A percentile compares a stretch with the other conserved stretches of the same genome.
These are phyloP conservation scores for Carex scoparia DNA, from an alignment of 176 grass and related monocot species.

Conservation along the genomic window DNA sequence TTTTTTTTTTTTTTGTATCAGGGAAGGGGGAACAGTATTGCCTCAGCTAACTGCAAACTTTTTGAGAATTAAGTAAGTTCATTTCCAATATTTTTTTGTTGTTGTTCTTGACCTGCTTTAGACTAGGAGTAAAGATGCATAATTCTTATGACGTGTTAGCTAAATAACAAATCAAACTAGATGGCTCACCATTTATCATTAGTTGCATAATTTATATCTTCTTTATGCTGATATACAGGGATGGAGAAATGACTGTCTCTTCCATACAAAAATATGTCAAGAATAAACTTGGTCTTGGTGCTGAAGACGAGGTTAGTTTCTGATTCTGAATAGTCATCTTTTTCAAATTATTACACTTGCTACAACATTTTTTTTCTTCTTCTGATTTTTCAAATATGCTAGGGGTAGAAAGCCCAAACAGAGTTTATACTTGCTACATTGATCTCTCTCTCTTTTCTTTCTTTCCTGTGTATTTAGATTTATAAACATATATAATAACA, in stretches of 20 bases:
- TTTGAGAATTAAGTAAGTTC: constrained; percentile 25
- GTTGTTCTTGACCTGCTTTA: constrained; percentile 5
- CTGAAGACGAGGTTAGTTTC: constrained; percentile 12
- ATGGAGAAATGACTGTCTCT: constrained; percentile 15
- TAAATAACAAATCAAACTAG: not conserved
- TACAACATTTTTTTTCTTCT: not conserved
- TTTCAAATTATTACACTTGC: constrained; percentile 4
- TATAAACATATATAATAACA: not conserved
- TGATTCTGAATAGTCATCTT: not conserved
- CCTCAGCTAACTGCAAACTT: constrained; percentile 26
- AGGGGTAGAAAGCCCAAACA: not conserved
- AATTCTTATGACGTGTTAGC: not conserved
- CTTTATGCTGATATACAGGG: constrained; percentile 4
- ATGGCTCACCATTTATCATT: not conserved
- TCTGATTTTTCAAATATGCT: not conserved
- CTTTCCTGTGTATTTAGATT: not conserved
- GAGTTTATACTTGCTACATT: not conserved
- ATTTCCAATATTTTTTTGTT: constrained; percentile 9
- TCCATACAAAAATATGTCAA: constrained; percentile 25
- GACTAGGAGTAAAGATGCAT: not conserved
- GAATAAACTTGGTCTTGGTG: constrained; percentile 21
- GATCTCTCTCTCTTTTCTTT: not conserved
- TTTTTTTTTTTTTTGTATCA: constrained; percentile 1
- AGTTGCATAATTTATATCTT: not conserved
- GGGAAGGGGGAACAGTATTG: constrained; percentile 18